A percentile compares a stretch with the other conserved stretches of the same genome.
Evolutionary conservation across 805 yeast species (phyloP).

Genomic region (Saccharomycopsis babjevae): DNA sequence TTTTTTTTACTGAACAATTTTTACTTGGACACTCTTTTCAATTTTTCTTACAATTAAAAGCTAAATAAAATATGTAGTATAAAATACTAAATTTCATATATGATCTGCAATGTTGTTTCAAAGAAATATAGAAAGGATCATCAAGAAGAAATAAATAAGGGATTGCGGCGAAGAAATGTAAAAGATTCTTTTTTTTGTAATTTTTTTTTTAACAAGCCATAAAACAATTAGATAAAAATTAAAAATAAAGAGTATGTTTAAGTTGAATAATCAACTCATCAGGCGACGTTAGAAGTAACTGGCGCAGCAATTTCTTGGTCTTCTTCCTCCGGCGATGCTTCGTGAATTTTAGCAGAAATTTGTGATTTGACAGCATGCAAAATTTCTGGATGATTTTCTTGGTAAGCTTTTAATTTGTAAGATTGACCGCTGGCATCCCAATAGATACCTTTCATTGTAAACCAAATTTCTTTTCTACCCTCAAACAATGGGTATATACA

Average conservation of each 20-base stretch:
- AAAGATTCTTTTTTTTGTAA: too few species aligned
- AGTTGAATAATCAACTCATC: slow-evolving; percentile 38
- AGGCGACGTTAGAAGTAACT: slow-evolving; percentile 65
- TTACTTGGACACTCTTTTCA: too few species aligned
- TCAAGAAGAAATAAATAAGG: too few species aligned
- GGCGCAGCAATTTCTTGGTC: slow-evolving; percentile 99
- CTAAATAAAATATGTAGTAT: too few species aligned
- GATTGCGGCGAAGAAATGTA: too few species aligned
- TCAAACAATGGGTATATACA: slow-evolving; percentile 63
- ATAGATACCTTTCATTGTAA: slow-evolving; percentile 64
- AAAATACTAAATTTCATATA: too few species aligned
- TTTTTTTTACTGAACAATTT: too few species aligned
- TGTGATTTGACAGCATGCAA: slow-evolving; percentile 67
- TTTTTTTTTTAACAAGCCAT: background rate
- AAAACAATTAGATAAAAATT: background rate
- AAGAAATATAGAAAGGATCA: too few species aligned
- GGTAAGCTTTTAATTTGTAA: slow-evolving; percentile 68
- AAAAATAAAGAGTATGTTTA: background rate
- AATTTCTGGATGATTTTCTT: slow-evolving; percentile 58
- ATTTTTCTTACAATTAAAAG: too few species aligned
- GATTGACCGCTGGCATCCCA: slow-evolving; percentile 80
- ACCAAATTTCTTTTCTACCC: slow-evolving; percentile 57
- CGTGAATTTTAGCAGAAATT: slow-evolving; percentile 26
- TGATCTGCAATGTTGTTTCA: too few species aligned
- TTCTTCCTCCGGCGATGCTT: slow-evolving; percentile 45